Percentiles rank a stretch among this genome's conserved stretches.
These are phyloP conservation scores for Cucurbitaria berberidis DNA, from an alignment of 2,329 filamentous ascomycete genomes.

Conservation along the genomic window DNA sequence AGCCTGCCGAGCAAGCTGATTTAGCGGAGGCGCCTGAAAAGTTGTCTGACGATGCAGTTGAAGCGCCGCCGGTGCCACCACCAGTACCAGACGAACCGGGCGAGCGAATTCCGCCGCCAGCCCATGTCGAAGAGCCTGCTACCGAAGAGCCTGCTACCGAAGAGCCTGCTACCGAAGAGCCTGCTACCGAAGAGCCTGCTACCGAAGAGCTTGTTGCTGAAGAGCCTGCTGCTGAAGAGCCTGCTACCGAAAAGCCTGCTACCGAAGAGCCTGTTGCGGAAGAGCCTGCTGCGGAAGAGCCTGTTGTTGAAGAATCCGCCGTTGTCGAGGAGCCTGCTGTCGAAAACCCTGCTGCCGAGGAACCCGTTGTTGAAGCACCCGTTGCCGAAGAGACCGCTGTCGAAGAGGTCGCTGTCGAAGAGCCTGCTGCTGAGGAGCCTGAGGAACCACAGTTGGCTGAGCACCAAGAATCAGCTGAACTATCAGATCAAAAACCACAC, in stretches of 20 bases:
- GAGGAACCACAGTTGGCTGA: not conserved
- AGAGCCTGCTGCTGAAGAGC: too few relatives aligned
- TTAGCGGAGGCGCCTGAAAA: not conserved
- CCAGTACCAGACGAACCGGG: not conserved
- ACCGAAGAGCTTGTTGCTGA: too few relatives aligned
- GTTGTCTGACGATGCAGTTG: not conserved
- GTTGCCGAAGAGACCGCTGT: too few relatives aligned
- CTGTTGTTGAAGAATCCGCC: too few relatives aligned
- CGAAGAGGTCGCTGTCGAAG: slow-evolving; percentile 2
- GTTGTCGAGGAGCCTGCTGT: too few relatives aligned
- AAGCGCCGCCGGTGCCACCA: not conserved
- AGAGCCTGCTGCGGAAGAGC: slow-evolving; percentile 4
- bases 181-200: too few relatives aligned
- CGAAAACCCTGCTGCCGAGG: too few relatives aligned
- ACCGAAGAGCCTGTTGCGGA: slow-evolving; percentile 1
- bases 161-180: too few relatives aligned
- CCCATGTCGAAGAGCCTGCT: slow-evolving; percentile 1
- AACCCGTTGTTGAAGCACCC: too few relatives aligned
- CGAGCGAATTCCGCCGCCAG: not conserved
- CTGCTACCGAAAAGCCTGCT: too few relatives aligned
- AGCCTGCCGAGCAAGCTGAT: not conserved
- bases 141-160: slow-evolving; percentile 5
- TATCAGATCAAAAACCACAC: not conserved
- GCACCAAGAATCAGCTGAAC: not conserved
- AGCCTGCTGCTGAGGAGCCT: slow-evolving; percentile 1